These are phyloP conservation scores for Phytophthora podocarpi DNA, from an alignment of 352 stramenopile genomes.

Conservation along the genomic window DNA sequence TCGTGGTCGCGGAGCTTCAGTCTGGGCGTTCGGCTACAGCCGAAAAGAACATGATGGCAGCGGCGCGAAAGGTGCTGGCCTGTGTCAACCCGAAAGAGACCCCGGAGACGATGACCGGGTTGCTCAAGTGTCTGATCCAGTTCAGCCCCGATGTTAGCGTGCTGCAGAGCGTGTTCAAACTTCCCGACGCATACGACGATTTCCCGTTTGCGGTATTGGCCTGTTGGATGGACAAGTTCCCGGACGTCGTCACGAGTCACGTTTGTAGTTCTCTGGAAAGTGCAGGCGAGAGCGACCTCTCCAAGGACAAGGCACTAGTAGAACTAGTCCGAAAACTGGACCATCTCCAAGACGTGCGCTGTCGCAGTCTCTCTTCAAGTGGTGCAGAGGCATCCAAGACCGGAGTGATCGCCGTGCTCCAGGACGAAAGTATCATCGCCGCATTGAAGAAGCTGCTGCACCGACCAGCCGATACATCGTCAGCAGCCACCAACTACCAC, in stretches of 20 bases:
- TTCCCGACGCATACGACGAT: conserved; percentile 61
- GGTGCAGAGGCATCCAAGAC: conserved; percentile 7
- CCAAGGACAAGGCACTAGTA: conserved; percentile 45
- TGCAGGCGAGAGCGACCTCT: conserved; percentile 15
- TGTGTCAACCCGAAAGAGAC: conserved; percentile 77
- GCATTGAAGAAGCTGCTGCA: conserved; percentile 50
- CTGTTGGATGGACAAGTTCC: conserved; percentile 76
- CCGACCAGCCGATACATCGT: conserved; percentile 7
- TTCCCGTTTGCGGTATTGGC: conserved; percentile 72
- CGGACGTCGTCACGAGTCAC: conserved; percentile 60
- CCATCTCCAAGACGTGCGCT: conserved; percentile 52
- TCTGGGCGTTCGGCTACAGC: conserved; percentile 33
- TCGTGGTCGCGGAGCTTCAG: conserved; percentile 73
- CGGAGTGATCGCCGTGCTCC: conserved; percentile 39
- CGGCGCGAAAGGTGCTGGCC: conserved; percentile 74
- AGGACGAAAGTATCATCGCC: conserved; percentile 47
- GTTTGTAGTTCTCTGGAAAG: conserved; percentile 55
- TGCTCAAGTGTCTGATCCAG: conserved; percentile 80
- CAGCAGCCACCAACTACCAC: conserved; percentile 25
- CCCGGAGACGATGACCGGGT: conserved; percentile 69
- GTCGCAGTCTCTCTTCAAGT: conserved; percentile 4
- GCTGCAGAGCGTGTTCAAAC: conserved; percentile 81
- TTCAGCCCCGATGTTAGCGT: conserved; percentile 68
- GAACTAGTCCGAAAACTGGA: conserved; percentile 72
- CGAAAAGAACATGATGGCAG: conserved; percentile 70